Conservation (phyloP, 2,329 filamentous ascomycete genomes). For the Aspergillus clavatus region DNA sequence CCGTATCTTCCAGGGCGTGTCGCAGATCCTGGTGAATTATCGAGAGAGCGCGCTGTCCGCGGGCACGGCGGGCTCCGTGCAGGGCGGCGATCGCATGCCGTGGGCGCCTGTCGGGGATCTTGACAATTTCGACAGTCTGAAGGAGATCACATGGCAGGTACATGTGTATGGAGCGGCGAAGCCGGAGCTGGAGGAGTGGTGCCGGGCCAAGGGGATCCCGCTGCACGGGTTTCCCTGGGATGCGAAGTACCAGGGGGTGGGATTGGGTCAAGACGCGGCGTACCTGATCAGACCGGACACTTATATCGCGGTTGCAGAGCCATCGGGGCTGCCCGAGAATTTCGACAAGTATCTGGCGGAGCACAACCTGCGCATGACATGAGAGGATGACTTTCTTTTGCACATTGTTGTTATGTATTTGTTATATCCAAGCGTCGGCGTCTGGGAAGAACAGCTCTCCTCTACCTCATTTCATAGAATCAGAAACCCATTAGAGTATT, state of each 20-base stretch:
- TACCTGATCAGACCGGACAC: constrained; percentile 31
- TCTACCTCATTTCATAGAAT: no score
- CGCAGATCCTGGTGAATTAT: constrained; percentile 44
- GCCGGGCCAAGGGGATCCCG: constrained; percentile 13
- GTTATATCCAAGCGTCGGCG: no score
- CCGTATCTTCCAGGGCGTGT: constrained; percentile 34
- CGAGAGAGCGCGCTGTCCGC: constrained; percentile 37
- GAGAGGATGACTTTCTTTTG: constrained; percentile 1
- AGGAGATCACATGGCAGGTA: constrained; percentile 26
- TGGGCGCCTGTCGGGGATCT: constrained; percentile 21
- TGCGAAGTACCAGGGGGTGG: constrained; percentile 16
- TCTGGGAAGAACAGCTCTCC: no score
- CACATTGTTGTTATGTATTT: no score
- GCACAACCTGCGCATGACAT: constrained; percentile 5
- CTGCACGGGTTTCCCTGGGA: constrained; percentile 24
- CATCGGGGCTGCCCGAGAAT: constrained; percentile 10
- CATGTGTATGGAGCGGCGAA: constrained; percentile 25
- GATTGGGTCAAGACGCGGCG: constrained; percentile 20
- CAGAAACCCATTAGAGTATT: no score
- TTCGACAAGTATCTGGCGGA: constrained; percentile 23
- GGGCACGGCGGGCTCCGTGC: constrained; percentile 33
- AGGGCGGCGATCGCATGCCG: constrained; percentile 46
- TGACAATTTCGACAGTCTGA: constrained; percentile 26
- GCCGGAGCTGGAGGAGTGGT: constrained; percentile 21
- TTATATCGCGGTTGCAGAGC: constrained; percentile 24